These are phyloP conservation scores for Globisporangium camurandrum DNA, from an alignment of 352 stramenopile species.

Conservation along the genomic window DNA sequence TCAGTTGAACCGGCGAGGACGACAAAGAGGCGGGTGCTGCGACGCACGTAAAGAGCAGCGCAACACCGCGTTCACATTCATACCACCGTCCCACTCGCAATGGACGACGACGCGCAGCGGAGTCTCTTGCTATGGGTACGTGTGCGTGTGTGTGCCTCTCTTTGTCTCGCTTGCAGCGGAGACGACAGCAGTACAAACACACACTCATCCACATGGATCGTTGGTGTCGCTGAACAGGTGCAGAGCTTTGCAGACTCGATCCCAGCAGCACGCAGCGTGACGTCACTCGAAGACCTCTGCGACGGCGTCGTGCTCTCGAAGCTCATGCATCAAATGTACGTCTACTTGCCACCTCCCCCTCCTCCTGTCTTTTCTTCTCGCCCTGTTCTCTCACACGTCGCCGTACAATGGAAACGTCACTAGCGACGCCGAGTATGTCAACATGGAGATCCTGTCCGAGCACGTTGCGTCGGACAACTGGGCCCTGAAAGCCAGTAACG, in stretches of 20 bases:
- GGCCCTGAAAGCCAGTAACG: conserved; percentile 72
- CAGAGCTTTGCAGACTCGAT: conserved; percentile 68
- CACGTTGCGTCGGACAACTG: conserved; percentile 54
- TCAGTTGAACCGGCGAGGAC: no score
- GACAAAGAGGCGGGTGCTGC: no score
- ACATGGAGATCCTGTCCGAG: conserved; percentile 66
- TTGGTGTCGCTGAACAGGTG: no score
- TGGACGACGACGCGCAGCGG: conserved; percentile 70
- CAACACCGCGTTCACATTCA: no score
- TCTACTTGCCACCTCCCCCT: conserved; percentile 4
- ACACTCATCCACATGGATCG: no score
- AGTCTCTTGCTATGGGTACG: conserved; percentile 72
- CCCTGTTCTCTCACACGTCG: neutral
- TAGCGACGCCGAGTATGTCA: conserved; percentile 75
- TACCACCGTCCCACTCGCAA: conserved; percentile 8
- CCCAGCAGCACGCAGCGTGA: conserved; percentile 30
- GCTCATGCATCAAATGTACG: conserved; percentile 84
- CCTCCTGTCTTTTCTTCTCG: neutral
- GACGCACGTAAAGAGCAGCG: no score
- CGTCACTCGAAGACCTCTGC: conserved; percentile 46
- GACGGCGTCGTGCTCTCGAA: conserved; percentile 79
- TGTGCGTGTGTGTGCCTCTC: conserved; percentile 1
- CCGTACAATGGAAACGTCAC: conserved; percentile 2
- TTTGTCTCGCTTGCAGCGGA: neutral
- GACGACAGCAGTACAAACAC: neutral